These are phyloP conservation scores for Lenwebbia sp. DNA, from an alignment of 345 rosid species.

Conservation along the genomic window DNA sequence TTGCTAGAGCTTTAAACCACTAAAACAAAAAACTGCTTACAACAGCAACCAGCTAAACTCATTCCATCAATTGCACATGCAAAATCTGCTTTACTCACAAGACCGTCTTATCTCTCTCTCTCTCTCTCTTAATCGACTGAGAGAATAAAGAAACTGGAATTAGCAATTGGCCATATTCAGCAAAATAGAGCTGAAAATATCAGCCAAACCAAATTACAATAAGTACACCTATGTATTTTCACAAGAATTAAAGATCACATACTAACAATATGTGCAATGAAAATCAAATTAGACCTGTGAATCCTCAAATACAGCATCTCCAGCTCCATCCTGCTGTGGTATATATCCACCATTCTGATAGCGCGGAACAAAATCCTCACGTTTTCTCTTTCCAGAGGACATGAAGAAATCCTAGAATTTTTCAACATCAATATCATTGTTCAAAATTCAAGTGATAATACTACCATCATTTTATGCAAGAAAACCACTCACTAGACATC, in stretches of 20 bases:
- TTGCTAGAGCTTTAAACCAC: neutral
- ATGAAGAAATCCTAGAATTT: constrained; percentile 75
- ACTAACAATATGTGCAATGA: neutral
- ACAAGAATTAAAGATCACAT: neutral
- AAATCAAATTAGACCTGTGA: constrained; percentile 13
- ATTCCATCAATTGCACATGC: no score
- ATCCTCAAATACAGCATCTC: constrained; percentile 38
- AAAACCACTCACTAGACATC: neutral
- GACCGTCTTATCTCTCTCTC: neutral
- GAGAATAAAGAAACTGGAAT: neutral
- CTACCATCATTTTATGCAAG: neutral
- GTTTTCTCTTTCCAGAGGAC: constrained; percentile 80
- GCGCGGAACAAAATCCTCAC: constrained; percentile 60
- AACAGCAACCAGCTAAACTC: neutral
- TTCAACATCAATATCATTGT: constrained; percentile 4
- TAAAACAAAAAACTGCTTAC: neutral
- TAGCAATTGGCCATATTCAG: neutral
- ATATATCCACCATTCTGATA: constrained; percentile 81
- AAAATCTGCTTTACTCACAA: no score
- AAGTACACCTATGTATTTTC: neutral
- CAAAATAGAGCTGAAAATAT: neutral
- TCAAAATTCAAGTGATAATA: constrained; percentile 4
- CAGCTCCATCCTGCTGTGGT: constrained; percentile 97
- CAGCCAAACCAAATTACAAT: neutral
- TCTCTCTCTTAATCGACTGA: neutral